Evolutionary conservation across 1,284 basidiomycete species (phyloP).

Genomic region (Paramarasmius palmivorus): DNA sequence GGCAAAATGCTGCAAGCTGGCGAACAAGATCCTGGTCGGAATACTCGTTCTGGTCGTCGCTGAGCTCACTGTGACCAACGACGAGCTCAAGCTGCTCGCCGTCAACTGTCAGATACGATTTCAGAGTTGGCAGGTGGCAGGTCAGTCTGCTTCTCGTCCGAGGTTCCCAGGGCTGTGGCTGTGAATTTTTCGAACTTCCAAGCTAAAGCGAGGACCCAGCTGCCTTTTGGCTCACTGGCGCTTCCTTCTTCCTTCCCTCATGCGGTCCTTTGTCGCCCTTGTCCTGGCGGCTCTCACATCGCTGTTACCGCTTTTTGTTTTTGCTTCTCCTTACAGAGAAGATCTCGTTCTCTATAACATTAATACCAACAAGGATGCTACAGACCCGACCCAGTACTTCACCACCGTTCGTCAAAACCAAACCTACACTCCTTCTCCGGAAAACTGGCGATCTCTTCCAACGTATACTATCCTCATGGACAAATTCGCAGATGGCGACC

Average conservation of each 20-base stretch:
- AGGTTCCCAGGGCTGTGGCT: too few species aligned
- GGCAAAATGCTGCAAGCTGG: too few species aligned
- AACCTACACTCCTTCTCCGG: slow-evolving; percentile 76
- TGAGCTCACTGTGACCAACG: too few species aligned
- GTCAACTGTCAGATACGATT: too few species aligned
- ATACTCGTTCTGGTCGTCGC: too few species aligned
- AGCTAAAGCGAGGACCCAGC: too few species aligned
- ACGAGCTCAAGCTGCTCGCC: too few species aligned
- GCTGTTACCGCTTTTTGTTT: slow-evolving; percentile 20
- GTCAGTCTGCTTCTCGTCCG: too few species aligned
- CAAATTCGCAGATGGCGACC: slow-evolving; percentile 92
- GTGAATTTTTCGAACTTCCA: too few species aligned
- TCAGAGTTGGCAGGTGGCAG: too few species aligned
- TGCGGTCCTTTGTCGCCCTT: slow-evolving; percentile 21
- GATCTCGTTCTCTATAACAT: slow-evolving; percentile 81
- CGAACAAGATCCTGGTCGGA: too few species aligned
- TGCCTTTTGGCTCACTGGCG: too few species aligned
- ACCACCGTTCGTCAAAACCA: slow-evolving; percentile 55
- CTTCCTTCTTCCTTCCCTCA: slow-evolving; percentile 14
- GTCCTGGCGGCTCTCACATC: slow-evolving; percentile 14
- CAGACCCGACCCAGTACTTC: slow-evolving; percentile 68
- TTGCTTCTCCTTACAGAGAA: slow-evolving; percentile 72
- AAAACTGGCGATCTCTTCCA: slow-evolving; percentile 86
- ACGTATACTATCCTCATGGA: slow-evolving; percentile 86
- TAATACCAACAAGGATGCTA: slow-evolving; percentile 79